These are phyloP conservation scores for Colletotrichum musicola DNA, from an alignment of 2,329 filamentous ascomycete species.

Conservation along the genomic window DNA sequence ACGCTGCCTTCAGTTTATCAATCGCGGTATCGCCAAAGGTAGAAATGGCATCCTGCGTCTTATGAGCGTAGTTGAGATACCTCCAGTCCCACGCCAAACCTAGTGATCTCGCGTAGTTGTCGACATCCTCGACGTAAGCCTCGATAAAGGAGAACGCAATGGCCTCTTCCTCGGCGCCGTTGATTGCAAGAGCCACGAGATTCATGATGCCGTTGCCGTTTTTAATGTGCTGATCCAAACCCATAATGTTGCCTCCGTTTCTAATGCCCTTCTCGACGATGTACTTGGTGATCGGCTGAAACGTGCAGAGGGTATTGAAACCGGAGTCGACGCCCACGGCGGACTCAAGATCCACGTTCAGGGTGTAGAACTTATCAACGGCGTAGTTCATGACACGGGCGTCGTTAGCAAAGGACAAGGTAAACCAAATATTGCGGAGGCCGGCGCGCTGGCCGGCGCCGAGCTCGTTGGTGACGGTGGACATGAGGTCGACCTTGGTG, in stretches of 20 bases:
- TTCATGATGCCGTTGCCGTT: constrained; percentile 49
- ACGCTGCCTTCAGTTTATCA: constrained; percentile 46
- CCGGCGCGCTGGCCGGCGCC: constrained; percentile 46
- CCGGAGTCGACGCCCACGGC: constrained; percentile 42
- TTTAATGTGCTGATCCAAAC: constrained; percentile 46
- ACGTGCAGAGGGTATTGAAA: constrained; percentile 48
- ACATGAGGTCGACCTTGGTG: constrained; percentile 45
- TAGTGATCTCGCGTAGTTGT: constrained; percentile 43
- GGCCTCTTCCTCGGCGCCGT: constrained; percentile 49
- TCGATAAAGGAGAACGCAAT: constrained; percentile 52
- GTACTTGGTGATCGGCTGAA: constrained; percentile 50
- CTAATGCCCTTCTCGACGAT: constrained; percentile 46
- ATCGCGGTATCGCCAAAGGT: constrained; percentile 55
- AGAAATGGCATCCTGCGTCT: constrained; percentile 52
- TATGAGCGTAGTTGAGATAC: constrained; percentile 60
- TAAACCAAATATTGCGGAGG: constrained; percentile 53
- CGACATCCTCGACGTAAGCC: constrained; percentile 48
- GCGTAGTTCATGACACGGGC: constrained; percentile 50
- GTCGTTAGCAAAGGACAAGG: constrained; percentile 52
- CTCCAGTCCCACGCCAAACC: constrained; percentile 46
- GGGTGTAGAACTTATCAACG: constrained; percentile 46
- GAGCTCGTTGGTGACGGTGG: constrained; percentile 48
- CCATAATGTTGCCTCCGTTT: constrained; percentile 51
- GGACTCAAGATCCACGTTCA: constrained; percentile 45
- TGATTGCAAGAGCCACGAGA: constrained; percentile 46